These are phyloP conservation scores for Glycine tomentella DNA, from an alignment of 306 rosid genomes.

Conservation along the genomic window DNA sequence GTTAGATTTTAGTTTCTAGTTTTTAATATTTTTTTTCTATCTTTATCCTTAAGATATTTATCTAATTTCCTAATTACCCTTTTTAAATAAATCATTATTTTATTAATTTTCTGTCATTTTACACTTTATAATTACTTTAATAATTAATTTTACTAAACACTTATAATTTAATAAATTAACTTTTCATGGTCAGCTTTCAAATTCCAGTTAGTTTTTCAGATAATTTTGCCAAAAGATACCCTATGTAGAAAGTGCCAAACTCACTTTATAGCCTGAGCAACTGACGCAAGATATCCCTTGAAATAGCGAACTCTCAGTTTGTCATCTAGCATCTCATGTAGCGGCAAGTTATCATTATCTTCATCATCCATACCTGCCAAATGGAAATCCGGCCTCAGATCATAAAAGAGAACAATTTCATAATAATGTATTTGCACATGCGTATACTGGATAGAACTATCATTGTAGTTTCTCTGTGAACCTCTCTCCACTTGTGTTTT, in stretches of 20 bases:
- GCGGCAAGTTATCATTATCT: constrained; percentile 62
- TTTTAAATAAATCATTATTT: no score
- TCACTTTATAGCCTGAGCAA: constrained; percentile 82
- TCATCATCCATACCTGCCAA: constrained; percentile 94
- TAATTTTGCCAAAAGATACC: no score
- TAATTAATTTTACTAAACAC: no score
- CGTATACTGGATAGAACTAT: not conserved
- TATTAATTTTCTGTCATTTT: no score
- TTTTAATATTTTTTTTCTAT: no score
- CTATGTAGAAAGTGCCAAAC: constrained; percentile 43
- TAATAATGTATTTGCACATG: constrained; percentile 4
- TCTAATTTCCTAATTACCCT: no score
- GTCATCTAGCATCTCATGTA: constrained; percentile 84
- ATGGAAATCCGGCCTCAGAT: constrained; percentile 28
- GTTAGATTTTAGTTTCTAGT: no score
- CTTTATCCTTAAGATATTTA: no score
- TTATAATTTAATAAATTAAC: no score
- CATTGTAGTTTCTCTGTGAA: constrained; percentile 3
- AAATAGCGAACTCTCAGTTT: constrained; percentile 77
- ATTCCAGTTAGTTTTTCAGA: no score
- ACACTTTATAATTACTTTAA: no score
- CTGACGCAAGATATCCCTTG: constrained; percentile 72
- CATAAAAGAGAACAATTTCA: constrained; percentile 29
- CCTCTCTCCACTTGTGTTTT: not conserved
- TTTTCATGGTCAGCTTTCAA: no score